These are phyloP conservation scores for Calonectria montana DNA, from an alignment of 2,329 filamentous ascomycete species.

Conservation along the genomic window DNA sequence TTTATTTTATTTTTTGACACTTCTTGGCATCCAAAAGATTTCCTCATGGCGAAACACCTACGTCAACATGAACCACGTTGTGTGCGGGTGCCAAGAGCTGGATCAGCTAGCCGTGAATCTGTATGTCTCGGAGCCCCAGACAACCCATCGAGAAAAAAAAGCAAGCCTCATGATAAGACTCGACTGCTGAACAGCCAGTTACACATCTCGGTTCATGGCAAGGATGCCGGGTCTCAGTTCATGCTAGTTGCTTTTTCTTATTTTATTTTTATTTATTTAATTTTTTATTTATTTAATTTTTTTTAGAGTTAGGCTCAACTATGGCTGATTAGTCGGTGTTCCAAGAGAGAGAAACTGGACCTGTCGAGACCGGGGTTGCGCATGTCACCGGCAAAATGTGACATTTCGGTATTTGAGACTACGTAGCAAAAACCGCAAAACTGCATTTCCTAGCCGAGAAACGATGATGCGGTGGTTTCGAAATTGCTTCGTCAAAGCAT, in stretches of 20 bases:
- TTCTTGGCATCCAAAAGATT: neutral
- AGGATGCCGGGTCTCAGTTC: neutral
- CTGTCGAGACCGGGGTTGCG: neutral
- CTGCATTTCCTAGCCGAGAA: neutral
- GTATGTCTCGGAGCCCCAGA: neutral
- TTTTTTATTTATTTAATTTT: no score
- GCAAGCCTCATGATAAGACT: neutral
- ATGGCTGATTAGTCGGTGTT: neutral
- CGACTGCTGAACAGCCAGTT: neutral
- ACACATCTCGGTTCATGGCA: neutral
- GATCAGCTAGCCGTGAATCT: neutral
- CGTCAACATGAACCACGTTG: neutral
- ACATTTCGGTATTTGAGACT: neutral
- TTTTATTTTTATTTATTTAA: no score
- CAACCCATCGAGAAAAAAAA: neutral
- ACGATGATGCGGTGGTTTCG: neutral
- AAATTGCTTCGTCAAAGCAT: neutral
- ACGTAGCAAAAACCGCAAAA: neutral
- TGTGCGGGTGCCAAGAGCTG: neutral
- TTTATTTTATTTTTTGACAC: neutral
- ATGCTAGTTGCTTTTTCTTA: neutral
- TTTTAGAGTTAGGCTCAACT: neutral
- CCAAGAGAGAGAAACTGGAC: neutral
- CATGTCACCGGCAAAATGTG: neutral
- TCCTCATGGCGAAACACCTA: neutral